Evolutionary conservation across 1,284 basidiomycete species (phyloP), one percentile per base, ranked within the genome.

Genomic region (Tausonia pullulans): DNA sequence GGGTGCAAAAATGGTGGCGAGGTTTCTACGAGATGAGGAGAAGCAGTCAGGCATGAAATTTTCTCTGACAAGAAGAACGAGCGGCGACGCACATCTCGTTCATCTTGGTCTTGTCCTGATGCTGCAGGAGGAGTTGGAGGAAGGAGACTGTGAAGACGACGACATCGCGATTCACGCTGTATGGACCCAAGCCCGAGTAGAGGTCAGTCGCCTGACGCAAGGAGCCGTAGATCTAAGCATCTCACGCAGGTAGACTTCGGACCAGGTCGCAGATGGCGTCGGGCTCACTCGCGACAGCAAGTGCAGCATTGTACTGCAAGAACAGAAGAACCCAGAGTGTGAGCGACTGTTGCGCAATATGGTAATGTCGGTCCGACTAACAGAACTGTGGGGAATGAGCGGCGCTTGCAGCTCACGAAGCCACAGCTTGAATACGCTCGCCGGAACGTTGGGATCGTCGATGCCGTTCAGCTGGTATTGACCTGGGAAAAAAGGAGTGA

Each of bases 401-500:
- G 92, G 92, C 69, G 92, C 87, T 70, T 85, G 83, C 14, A 95
- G 82, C 74, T 96, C 92, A 57, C 92, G 83, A 11, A 95, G 80
- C 90, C 90, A 96, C 7, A 94, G 81, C 77, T 96, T 95, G 76
- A 94, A 82, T 57, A 93, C 78, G 2, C 87, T 90, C 4, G 90
- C 89, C 2, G 90, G 84, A 58, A 93, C 86, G 70, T 93, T 86
- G 0, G 90, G 88, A 72, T 94, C 90, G 68, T 90, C 87, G 60
- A 93, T 83, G 44, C 85, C 77, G 45, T 68, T 71, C 68, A 74
- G 64, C n/a, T 67, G 48, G 39, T 60, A 68, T 44, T 52, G 50
- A 5, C 61, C 44, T 64, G 10, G 49, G 3, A n/a, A 48, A 44
- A 40, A n/a, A 14, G 50, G 14, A 51, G 48, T 67, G 54, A 59